phyloP scores from a whole-genome alignment of 1,139 yeast species.

The Yamadazyma epiphylla region DNA sequence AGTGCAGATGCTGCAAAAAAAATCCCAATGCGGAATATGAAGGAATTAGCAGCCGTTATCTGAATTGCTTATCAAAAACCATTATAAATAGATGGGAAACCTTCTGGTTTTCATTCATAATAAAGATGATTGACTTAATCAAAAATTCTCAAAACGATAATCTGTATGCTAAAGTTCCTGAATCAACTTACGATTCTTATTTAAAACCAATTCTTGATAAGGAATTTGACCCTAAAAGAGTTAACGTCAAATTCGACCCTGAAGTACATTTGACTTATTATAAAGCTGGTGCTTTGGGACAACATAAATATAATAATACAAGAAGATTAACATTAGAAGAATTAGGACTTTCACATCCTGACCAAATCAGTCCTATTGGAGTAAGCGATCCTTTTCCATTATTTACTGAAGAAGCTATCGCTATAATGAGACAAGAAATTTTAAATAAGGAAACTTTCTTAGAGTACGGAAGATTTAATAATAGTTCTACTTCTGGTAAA shows the following conservation, averaged over 20 bases:
- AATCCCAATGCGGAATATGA: neutral
- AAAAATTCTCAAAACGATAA: constrained; percentile 1
- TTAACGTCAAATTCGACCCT: constrained; percentile 34
- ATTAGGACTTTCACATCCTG: constrained; percentile 32
- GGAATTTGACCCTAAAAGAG: constrained; percentile 1
- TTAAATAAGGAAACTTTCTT: constrained; percentile 41
- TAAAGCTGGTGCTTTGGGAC: constrained; percentile 21
- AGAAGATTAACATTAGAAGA: constrained; percentile 47
- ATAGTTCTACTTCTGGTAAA: constrained; percentile 38
- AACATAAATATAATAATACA: constrained; percentile 26
- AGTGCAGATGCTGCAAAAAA: neutral
- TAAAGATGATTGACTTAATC: constrained; percentile 1
- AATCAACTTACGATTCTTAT: constrained; percentile 5
- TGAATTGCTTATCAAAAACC: too few species aligned
- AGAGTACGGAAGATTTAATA: constrained; percentile 38
- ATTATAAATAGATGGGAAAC: neutral
- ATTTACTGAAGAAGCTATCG: constrained; percentile 54
- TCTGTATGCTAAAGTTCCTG: constrained; percentile 6
- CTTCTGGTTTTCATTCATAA: too few species aligned
- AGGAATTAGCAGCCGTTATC: neutral
- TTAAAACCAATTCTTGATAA: constrained; percentile 7
- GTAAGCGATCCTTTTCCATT: constrained; percentile 56
- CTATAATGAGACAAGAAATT: constrained; percentile 51
- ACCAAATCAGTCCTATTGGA: constrained; percentile 47
- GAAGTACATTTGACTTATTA: constrained; percentile 39